Evolutionary conservation across 2,329 filamentous ascomycete genomes (phyloP).

Genomic region (Macrophomina tecta): DNA sequence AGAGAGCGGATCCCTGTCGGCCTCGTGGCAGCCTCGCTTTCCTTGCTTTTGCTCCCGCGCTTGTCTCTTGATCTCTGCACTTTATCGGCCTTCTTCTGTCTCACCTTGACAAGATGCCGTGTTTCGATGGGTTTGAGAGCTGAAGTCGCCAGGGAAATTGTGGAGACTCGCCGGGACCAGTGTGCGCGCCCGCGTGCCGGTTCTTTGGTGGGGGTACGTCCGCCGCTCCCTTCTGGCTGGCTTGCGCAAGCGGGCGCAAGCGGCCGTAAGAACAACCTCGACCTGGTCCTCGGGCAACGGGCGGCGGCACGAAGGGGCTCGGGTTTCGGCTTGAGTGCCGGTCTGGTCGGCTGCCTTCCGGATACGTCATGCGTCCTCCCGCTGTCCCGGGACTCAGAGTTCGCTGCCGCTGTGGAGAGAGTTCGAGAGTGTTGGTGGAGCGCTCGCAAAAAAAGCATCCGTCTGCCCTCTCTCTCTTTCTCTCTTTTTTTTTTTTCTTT

Average conservation of each 20-base stretch:
- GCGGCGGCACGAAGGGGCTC: conserved; percentile 1
- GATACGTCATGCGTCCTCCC: neutral
- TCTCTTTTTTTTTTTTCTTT: neutral
- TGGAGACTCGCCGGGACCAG: neutral
- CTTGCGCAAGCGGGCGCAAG: neutral
- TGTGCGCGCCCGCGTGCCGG: neutral
- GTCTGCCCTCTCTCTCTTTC: neutral
- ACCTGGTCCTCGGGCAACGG: conserved; percentile 11
- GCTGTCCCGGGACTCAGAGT: no score
- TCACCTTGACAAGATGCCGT: neutral
- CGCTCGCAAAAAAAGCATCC: neutral
- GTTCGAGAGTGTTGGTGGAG: no score
- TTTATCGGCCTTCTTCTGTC: neutral
- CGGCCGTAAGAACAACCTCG: neutral
- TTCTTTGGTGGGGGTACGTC: neutral
- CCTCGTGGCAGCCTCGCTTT: conserved; percentile 10
- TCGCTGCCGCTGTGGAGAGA: no score
- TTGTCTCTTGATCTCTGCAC: neutral
- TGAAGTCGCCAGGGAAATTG: neutral
- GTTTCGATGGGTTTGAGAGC: conserved; percentile 4
- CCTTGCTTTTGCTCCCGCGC: neutral
- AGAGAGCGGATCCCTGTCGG: conserved; percentile 7
- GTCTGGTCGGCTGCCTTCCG: neutral
- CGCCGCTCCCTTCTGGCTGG: no score
- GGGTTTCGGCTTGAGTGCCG: neutral